A percentile compares a stretch with the other conserved stretches of the same genome.
Evolutionary conservation across 306 rosid species (phyloP).

Genomic region (Rosa lucieae): DNA sequence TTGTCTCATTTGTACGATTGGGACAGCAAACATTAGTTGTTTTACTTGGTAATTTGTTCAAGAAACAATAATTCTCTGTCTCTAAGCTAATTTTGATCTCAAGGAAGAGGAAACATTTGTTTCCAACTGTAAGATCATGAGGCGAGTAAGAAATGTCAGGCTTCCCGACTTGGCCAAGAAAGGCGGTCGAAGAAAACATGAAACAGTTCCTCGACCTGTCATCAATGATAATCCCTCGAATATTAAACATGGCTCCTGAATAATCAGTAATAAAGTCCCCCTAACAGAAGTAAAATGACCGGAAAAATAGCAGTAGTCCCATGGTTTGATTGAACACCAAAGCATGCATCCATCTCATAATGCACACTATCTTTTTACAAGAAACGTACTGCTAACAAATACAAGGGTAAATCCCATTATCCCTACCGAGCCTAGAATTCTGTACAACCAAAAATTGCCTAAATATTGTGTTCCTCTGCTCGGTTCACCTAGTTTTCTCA

Average conservation of each 20-base stretch:
- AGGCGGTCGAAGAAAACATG: too few species aligned
- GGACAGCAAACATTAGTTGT: neutral
- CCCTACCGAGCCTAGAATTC: neutral
- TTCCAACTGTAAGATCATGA: neutral
- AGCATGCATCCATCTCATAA: neutral
- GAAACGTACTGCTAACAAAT: neutral
- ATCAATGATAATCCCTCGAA: too few species aligned
- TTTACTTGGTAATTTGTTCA: neutral
- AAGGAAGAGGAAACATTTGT: neutral
- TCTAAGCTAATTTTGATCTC: neutral
- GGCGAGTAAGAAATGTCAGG: too few species aligned
- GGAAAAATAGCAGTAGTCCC: neutral
- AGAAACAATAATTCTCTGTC: neutral
- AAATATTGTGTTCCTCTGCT: neutral
- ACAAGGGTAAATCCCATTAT: neutral
- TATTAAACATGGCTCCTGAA: too few species aligned
- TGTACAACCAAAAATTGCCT: neutral
- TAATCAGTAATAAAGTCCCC: too few species aligned
- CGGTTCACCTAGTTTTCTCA: neutral
- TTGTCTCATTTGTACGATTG: neutral
- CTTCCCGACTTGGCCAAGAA: too few species aligned
- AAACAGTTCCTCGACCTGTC: too few species aligned
- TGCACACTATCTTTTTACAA: neutral
- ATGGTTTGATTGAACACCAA: neutral
- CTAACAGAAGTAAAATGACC: neutral